phyloP scores from a whole-genome alignment of 2,329 filamentous ascomycete species.

The Emmonsia crescens region DNA sequence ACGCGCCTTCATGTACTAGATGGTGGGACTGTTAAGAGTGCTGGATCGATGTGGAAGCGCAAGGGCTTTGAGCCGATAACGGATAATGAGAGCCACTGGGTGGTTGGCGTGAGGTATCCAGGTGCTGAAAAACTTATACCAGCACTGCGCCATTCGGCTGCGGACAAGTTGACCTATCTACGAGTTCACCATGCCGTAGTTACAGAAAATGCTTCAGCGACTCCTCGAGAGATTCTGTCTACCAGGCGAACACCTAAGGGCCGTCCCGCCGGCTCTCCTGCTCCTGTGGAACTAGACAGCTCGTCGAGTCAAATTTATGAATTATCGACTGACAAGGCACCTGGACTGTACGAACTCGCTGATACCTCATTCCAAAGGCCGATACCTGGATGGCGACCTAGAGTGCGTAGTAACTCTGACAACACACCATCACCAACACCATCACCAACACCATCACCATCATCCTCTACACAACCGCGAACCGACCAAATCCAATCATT shows the following conservation, averaged over 20 bases:
- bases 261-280: slow-evolving; percentile 8
- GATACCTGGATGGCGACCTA: not conserved
- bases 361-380: slow-evolving; percentile 18
- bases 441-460: slow-evolving; percentile 9
- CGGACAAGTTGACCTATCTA: slow-evolving; percentile 42
- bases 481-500: slow-evolving; percentile 27
- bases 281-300: slow-evolving; percentile 21
- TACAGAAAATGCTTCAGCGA: slow-evolving; percentile 34
- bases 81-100: slow-evolving; percentile 1
- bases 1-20: slow-evolving; percentile 46
- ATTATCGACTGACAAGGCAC: slow-evolving; percentile 19
- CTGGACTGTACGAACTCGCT: slow-evolving; percentile 29
- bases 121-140: slow-evolving; percentile 46
- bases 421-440: not conserved
- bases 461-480: slow-evolving; percentile 17
- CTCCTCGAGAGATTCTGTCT: slow-evolving; percentile 20
- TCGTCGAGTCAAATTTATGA: slow-evolving; percentile 23
- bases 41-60: slow-evolving; percentile 7
- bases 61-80: not conserved
- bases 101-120: slow-evolving; percentile 25
- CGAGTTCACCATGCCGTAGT: slow-evolving; percentile 46
- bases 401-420: not conserved
- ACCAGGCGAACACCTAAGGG: slow-evolving; percentile 12
- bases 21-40: slow-evolving; percentile 36
- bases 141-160: slow-evolving; percentile 37